Base-by-base conservation (phyloP, 345 rosid genomes). In the Cardamine resedifolia region DNA sequence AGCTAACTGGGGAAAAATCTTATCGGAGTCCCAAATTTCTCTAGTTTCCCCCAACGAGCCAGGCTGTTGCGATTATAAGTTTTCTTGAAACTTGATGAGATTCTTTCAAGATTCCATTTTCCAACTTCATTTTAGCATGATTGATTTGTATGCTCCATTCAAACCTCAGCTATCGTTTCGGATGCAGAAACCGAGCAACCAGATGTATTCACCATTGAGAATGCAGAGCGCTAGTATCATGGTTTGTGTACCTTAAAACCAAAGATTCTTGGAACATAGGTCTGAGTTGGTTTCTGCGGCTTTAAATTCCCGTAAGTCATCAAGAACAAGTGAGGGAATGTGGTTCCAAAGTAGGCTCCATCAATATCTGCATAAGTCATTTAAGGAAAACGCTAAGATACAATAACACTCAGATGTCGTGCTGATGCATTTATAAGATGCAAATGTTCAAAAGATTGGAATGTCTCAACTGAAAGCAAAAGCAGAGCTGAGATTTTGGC, bases 341-440 rank as follows among this genome's bases (percentile, higher is more conserved):
- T 94, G 1, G 98, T 91, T 58, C 97, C 97, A 65, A 91, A 94
- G 83, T 94, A 94, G n/a, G 97, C 96, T 63, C 98, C 98, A 68
- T 94, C 98, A 39, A 89, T 82, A 82, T 94, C 99, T 95, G 77
- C 72, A 64, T 0, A 49, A 61, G 7, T 82, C 88, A 70, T 78
- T 82, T 59, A 77, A 77, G 68, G 77, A 28, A 43, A 64, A 77
- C 67, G 39, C 75, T 58, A 53, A 76, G 75, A 68, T 2, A 68
- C 31, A 28, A 66, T 51, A 58, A 58, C 55, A 61, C 70, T 44
- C 24, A 53, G 5, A 8, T 56, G 53, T 3, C 10, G 2, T 19
- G 5, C 49, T 61, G 24, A 12, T 39, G 47, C 53, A 28, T 57
- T 15, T 36, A 10, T 3, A n/a, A n/a, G n/a, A 44, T 15, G 20